Conservation (phyloP, 2,329 filamentous ascomycete genomes). For the Pseudogymnoascus sp. region DNA sequence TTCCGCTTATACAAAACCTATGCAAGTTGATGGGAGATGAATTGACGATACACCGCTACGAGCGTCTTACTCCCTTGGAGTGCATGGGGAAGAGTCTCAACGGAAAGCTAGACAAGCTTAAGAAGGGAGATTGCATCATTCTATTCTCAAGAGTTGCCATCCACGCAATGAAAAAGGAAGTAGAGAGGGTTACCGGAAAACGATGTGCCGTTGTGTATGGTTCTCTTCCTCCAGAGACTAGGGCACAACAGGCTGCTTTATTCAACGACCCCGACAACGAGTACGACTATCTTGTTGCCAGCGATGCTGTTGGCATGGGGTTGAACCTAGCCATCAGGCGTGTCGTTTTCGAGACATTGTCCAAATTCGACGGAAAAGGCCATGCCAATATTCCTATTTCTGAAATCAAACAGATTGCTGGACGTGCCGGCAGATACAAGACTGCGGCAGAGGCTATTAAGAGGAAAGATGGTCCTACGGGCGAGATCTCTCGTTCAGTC, state of each 20-base stretch:
- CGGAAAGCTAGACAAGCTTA: constrained; percentile 57
- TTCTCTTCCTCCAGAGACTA: constrained; percentile 81
- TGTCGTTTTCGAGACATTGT: constrained; percentile 73
- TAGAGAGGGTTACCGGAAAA: constrained; percentile 68
- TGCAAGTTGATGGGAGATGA: constrained; percentile 76
- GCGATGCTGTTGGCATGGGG: constrained; percentile 96
- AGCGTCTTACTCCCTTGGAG: constrained; percentile 72
- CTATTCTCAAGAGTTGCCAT: constrained; percentile 77
- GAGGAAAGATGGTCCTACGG: constrained; percentile 9
- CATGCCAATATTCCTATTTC: constrained; percentile 52
- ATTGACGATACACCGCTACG: constrained; percentile 72
- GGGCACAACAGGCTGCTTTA: constrained; percentile 80
- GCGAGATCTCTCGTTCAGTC: constrained; percentile 7
- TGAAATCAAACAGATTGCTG: constrained; percentile 91
- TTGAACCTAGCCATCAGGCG: constrained; percentile 89
- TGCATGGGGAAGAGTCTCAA: constrained; percentile 57
- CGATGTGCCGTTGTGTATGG: constrained; percentile 93
- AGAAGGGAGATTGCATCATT: constrained; percentile 88
- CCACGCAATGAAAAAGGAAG: constrained; percentile 68
- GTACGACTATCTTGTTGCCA: constrained; percentile 90
- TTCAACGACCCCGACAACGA: constrained; percentile 96
- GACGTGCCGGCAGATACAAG: constrained; percentile 80
- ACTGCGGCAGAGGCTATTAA: constrained; percentile 54
- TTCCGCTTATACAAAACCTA: constrained; percentile 70
- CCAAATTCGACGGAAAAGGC: constrained; percentile 59